Conservation (phyloP, 352 stramenopile genomes). For the Globisporangium perplexum region DNA sequence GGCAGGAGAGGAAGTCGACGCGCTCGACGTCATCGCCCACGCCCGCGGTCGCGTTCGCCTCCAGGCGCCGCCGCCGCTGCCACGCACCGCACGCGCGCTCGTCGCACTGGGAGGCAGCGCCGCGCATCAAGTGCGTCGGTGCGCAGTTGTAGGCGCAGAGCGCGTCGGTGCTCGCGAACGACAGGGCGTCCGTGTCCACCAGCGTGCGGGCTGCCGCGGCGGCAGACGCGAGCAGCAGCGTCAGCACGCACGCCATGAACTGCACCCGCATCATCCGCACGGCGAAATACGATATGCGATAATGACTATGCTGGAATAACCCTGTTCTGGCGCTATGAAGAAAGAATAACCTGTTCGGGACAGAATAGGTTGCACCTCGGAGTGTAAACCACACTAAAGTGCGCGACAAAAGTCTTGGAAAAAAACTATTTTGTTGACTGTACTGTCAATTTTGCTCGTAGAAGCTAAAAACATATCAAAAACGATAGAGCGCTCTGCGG, state of each 20-base stretch:
- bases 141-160: conserved; percentile 63
- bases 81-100: conserved; percentile 16
- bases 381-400: too few species aligned
- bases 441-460: not conserved
- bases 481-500: not conserved
- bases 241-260: too few species aligned
- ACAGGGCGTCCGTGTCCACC: too few species aligned
- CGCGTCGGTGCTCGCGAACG: conserved; percentile 32
- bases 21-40: conserved; percentile 9
- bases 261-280: too few species aligned
- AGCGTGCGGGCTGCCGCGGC: too few species aligned
- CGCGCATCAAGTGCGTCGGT: conserved; percentile 13
- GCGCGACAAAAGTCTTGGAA: not conserved
- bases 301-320: too few species aligned
- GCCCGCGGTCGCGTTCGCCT: not conserved
- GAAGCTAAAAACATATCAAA: not conserved
- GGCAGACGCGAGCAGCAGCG: too few species aligned
- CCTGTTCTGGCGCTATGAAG: too few species aligned
- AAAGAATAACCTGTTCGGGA: too few species aligned
- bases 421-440: not conserved
- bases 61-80: conserved; percentile 9
- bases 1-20: conserved; percentile 36
- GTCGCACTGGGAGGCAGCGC: conserved; percentile 11
- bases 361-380: too few species aligned
- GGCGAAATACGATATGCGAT: too few species aligned